Evolutionary conservation across 2,329 filamentous ascomycete genomes (phyloP), one percentile per base, ranked within the genome.

Genomic region (Dothistroma septosporum): DNA sequence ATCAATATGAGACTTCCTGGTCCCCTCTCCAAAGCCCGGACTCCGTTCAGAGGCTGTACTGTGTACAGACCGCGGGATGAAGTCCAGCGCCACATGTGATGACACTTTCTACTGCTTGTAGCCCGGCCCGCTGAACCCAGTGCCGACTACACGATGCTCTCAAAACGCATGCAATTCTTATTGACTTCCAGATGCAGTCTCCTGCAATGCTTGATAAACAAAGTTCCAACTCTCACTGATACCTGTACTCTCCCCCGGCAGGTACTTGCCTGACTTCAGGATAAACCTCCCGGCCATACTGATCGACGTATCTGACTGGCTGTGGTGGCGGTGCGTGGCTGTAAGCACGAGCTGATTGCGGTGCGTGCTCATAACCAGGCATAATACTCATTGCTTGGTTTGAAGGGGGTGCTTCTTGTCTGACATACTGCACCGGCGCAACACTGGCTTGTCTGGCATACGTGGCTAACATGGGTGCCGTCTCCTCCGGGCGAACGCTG

Each of bases 401-500:
- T 47, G 58, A 61, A 33, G 62, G 63, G n/a, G 60, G 37, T 28
- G 59, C 46, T 19, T 58, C 66, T 53, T 72, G 71, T 10, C 71
- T 65, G 66, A 64, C 74, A 74, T 67, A 77, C 69, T 71, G 69
- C 64, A 76, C 69, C 12, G 78, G 77, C 53, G 76, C 76, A 14
- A 78, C 74, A 66, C 77, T 79, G 57, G 76, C 64, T 48, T 71
- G 69, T 44, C 67, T 60, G 22, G 64, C 61, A 54, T 66, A 62
- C 44, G 54, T 16, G 5, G 56, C 50, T 12, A 58, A 47, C 37
- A 52, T 35, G 12, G 53, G 19, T 59, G 61, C 82, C 62, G 87
- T 84, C 11, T 86, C 86, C 22, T 90, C 76, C 48, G 77, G 78
- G 16, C 77, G 70, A 24, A 71, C 69, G 58, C 72, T 73, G 55